These are phyloP conservation scores for Tetradesmus lagerheimii DNA, from an alignment of 139 green algal species.

Conservation along the genomic window DNA sequence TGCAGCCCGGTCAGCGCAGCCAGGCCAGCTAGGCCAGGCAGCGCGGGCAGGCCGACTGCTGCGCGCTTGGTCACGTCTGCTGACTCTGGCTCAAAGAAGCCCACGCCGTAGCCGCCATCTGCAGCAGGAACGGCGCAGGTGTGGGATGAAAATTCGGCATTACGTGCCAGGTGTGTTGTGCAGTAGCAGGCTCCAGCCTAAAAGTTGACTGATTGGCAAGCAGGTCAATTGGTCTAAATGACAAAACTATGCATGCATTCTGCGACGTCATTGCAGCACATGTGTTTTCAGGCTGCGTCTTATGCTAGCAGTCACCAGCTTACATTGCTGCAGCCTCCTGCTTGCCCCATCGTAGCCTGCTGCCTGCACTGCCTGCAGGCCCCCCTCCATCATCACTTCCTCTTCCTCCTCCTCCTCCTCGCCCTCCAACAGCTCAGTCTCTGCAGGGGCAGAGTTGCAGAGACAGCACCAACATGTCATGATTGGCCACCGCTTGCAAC, in stretches of 20 bases:
- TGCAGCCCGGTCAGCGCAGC: neutral
- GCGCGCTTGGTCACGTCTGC: neutral
- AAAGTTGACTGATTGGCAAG: too few relatives aligned
- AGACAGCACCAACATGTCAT: neutral
- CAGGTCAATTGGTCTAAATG: too few relatives aligned
- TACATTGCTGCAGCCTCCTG: constrained; percentile 1
- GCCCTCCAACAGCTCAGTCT: neutral
- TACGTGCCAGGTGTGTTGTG: too few relatives aligned
- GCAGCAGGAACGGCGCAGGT: neutral
- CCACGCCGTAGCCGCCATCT: neutral
- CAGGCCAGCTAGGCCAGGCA: neutral
- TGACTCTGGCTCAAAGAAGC: constrained; percentile 21
- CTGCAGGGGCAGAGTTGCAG: neutral
- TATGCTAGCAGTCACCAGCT: neutral
- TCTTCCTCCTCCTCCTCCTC: neutral
- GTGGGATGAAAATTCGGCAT: neutral
- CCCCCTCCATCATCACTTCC: neutral
- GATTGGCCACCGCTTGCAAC: neutral
- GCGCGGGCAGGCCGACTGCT: neutral
- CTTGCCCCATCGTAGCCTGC: neutral
- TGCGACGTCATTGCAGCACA: too few relatives aligned
- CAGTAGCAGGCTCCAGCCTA: too few relatives aligned
- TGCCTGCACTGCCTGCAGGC: neutral
- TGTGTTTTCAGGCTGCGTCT: too few relatives aligned
- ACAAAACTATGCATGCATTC: neutral